These are phyloP conservation scores for Coffea canephora DNA, from an alignment of 257 asterid genomes.

Conservation along the genomic window DNA sequence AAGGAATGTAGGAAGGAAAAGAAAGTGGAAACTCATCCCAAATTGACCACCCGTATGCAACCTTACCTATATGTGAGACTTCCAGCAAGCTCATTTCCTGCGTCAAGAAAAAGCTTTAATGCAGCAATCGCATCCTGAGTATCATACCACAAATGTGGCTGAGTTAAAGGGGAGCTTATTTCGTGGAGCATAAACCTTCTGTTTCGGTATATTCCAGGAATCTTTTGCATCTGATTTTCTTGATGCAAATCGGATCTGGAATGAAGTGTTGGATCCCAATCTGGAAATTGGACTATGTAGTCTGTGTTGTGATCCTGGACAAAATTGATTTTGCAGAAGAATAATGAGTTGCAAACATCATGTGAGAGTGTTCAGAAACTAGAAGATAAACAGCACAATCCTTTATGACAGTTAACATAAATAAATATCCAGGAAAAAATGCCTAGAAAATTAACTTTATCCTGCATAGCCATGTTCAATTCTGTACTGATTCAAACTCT, in stretches of 20 bases:
- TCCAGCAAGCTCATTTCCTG: slow-evolving; percentile 74
- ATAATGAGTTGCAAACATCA: background rate
- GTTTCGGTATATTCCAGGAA: slow-evolving; percentile 28
- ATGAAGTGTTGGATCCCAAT: slow-evolving; percentile 69
- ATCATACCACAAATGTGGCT: slow-evolving; percentile 85
- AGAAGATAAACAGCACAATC: background rate
- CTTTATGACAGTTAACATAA: background rate
- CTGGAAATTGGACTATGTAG: slow-evolving; percentile 86
- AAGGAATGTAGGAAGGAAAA: background rate
- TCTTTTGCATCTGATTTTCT: slow-evolving; percentile 37
- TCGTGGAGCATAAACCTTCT: slow-evolving; percentile 65
- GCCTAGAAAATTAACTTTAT: background rate
- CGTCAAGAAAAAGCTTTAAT: slow-evolving; percentile 75
- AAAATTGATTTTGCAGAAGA: slow-evolving; percentile 12
- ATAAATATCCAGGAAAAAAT: background rate
- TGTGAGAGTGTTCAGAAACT: background rate
- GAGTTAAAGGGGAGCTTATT: slow-evolving; percentile 49
- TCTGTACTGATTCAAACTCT: background rate
- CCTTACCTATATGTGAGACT: slow-evolving; percentile 78
- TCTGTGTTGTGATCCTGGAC: slow-evolving; percentile 88
- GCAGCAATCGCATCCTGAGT: slow-evolving; percentile 59
- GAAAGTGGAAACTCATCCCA: slow-evolving; percentile 1
- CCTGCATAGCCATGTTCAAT: too few relatives aligned
- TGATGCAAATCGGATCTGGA: slow-evolving; percentile 25
- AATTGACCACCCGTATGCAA: background rate